phyloP scores from a whole-genome alignment of 2,329 filamentous ascomycete genomes.

The Bertia moriformis region DNA sequence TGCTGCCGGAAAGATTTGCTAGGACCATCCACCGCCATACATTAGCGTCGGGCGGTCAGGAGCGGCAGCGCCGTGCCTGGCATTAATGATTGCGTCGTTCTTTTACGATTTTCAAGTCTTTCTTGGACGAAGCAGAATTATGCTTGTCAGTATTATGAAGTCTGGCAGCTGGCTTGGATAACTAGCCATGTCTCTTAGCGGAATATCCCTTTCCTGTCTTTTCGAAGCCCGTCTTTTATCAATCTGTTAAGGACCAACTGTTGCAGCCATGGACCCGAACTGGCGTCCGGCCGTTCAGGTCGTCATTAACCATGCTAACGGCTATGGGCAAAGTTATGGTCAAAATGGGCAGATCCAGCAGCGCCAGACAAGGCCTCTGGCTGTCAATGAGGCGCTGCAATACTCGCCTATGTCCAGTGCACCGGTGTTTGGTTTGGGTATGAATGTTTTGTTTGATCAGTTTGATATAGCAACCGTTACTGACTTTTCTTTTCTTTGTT shows the following conservation, averaged over 20 bases:
- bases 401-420: neutral
- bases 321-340: too few species aligned
- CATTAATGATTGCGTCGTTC: neutral
- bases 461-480: too few species aligned
- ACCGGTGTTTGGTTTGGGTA: slow-evolving; percentile 1
- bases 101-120: too few species aligned
- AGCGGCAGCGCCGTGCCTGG: neutral
- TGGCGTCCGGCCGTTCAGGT: neutral
- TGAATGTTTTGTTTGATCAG: too few species aligned
- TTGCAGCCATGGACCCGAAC: neutral
- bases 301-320: neutral
- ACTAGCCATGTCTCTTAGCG: neutral
- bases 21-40: neutral
- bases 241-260: neutral
- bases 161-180: neutral
- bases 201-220: neutral
- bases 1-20: neutral
- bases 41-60: neutral
- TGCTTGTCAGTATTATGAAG: too few species aligned
- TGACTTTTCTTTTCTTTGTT: too few species aligned
- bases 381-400: neutral
- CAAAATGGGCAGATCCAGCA: neutral
- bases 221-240: neutral
- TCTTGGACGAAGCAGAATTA: too few species aligned
- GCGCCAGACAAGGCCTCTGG: neutral